Percentiles rank a stretch among this genome's conserved stretches.
Conservation (phyloP, 83 land plant genomes). For the Isoetes engelmannii region DNA sequence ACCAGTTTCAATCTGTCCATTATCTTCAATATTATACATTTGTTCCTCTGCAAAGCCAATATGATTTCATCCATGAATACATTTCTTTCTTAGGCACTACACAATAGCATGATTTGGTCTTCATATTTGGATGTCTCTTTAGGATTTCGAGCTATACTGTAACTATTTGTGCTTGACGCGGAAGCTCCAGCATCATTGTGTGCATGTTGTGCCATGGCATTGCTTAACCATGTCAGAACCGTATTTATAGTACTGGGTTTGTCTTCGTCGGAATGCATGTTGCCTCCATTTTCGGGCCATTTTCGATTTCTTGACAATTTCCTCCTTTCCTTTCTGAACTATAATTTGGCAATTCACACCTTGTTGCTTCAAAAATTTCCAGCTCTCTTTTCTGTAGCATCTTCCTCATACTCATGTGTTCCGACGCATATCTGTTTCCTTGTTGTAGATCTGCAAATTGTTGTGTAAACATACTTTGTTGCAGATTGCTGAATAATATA, state of each 20-base stretch:
- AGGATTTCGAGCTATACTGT: too few species aligned
- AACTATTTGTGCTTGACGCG: not conserved
- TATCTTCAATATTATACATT: too few species aligned
- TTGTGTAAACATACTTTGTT: conserved; percentile 11
- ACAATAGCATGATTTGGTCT: too few species aligned
- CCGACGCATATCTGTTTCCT: conserved; percentile 8
- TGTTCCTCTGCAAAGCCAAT: too few species aligned
- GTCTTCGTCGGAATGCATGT: conserved; percentile 6
- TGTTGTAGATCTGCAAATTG: conserved; percentile 14
- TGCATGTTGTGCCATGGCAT: conserved; percentile 16
- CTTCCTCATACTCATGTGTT: conserved; percentile 5
- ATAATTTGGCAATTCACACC: not conserved
- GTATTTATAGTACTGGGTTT: conserved; percentile 3
- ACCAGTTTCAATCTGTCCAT: too few species aligned
- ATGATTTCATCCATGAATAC: too few species aligned
- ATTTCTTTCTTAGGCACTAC: too few species aligned
- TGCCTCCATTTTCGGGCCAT: too few species aligned
- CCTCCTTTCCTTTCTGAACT: conserved; percentile 3
- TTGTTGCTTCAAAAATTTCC: not conserved
- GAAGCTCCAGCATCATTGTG: not conserved
- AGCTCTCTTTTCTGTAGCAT: not conserved
- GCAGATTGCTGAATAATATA: conserved; percentile 12
- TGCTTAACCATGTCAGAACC: conserved; percentile 22
- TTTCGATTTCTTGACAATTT: conserved; percentile 3
- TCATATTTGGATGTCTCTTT: too few species aligned